phyloP scores from a whole-genome alignment of 2,329 filamentous ascomycete species.

The Stagonosporopsis rhizophila region DNA sequence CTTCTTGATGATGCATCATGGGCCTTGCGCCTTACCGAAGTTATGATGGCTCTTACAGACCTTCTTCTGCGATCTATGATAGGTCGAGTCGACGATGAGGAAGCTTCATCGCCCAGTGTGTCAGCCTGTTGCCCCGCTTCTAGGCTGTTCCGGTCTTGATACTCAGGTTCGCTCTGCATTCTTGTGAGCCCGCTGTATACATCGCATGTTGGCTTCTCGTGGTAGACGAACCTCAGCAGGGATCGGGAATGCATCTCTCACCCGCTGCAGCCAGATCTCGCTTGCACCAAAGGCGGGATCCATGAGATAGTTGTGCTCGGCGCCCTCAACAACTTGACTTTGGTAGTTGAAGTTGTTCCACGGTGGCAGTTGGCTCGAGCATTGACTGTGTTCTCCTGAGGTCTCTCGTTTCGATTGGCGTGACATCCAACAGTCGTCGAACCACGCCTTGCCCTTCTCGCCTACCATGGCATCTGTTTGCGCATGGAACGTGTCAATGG shows the following conservation, averaged over 20 bases:
- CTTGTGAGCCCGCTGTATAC: neutral
- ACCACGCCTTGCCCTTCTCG: constrained; percentile 37
- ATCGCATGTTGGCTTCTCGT: neutral
- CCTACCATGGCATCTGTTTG: constrained; percentile 39
- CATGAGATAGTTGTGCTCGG: constrained; percentile 39
- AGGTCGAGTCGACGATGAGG: constrained; percentile 1
- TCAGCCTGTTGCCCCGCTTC: neutral
- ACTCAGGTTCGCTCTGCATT: neutral
- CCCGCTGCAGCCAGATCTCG: constrained; percentile 35
- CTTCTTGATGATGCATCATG: neutral
- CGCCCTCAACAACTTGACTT: constrained; percentile 26
- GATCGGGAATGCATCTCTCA: constrained; percentile 28
- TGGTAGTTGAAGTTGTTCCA: constrained; percentile 26
- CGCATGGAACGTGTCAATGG: constrained; percentile 39
- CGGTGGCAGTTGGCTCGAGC: neutral
- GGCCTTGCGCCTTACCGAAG: constrained; percentile 2
- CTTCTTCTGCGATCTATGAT: constrained; percentile 3
- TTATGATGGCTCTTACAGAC: constrained; percentile 1
- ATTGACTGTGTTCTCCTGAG: neutral
- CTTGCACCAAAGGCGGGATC: constrained; percentile 37
- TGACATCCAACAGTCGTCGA: constrained; percentile 35
- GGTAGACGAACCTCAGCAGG: constrained; percentile 3
- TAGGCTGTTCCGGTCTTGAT: neutral
- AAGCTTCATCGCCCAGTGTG: neutral
- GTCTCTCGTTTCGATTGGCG: neutral